Conservation (phyloP, 495 filamentous ascomycete genomes). For the Aspergillus cavernicola region DNA sequence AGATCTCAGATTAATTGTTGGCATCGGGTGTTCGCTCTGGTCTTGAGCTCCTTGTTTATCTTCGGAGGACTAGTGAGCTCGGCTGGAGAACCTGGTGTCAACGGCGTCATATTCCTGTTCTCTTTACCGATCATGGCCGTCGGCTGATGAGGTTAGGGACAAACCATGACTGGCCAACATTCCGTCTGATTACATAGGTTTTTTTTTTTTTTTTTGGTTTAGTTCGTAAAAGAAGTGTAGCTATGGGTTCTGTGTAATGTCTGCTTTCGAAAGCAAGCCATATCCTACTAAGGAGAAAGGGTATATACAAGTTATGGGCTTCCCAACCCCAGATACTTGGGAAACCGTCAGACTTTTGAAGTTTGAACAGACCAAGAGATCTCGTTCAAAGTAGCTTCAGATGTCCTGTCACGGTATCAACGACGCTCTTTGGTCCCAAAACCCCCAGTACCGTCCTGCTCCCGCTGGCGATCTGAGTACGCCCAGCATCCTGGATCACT, state of each 20-base stretch:
- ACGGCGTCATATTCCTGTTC: conserved; percentile 84
- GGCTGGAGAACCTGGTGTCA: conserved; percentile 54
- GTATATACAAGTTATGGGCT: too few species aligned
- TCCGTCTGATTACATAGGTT: too few species aligned
- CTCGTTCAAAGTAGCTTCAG: conserved; percentile 75
- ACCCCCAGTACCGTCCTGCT: conserved; percentile 89
- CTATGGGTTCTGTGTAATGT: too few species aligned
- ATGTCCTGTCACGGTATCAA: conserved; percentile 81
- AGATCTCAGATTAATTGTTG: conserved; percentile 75
- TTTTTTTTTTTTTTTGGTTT: too few species aligned
- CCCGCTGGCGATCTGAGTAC: conserved; percentile 93
- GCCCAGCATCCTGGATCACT: conserved; percentile 89
- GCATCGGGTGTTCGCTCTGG: conserved; percentile 35
- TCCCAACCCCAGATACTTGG: too few species aligned
- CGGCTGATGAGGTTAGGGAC: conserved; percentile 75
- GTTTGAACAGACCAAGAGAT: too few species aligned
- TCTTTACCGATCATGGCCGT: conserved; percentile 73
- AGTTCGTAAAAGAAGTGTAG: too few species aligned
- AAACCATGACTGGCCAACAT: conserved; percentile 84
- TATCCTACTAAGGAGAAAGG: neutral
- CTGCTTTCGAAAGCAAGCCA: neutral
- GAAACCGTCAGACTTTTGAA: too few species aligned
- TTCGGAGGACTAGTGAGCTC: conserved; percentile 55
- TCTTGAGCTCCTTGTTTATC: conserved; percentile 67
- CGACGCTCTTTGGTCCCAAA: conserved; percentile 79